These are phyloP conservation scores for Syncephalastrum monosporum DNA, from an alignment of 371 early-diverging fungal genomes.

Conservation along the genomic window DNA sequence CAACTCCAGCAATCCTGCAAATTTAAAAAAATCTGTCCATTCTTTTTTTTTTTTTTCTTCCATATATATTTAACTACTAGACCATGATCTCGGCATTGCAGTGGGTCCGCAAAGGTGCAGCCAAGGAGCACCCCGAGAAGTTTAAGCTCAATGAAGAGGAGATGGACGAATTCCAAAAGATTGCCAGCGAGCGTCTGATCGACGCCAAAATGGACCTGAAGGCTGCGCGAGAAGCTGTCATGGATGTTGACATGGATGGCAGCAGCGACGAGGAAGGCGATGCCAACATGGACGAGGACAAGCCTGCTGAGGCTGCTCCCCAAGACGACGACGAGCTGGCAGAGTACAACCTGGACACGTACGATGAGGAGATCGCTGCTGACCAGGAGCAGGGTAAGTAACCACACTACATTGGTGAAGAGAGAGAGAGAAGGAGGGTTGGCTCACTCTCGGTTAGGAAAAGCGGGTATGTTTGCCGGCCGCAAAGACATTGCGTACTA, in stretches of 20 bases:
- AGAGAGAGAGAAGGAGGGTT: constrained; percentile 36
- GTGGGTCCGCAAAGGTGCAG: constrained; percentile 91
- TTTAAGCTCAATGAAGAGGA: constrained; percentile 86
- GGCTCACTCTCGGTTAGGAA: constrained; percentile 6
- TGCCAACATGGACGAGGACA: too few relatives aligned
- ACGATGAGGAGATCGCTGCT: constrained; percentile 60
- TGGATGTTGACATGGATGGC: constrained; percentile 28
- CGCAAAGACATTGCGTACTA: constrained; percentile 81
- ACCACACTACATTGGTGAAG: not conserved
- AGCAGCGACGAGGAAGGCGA: constrained; percentile 6
- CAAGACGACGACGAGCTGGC: constrained; percentile 62
- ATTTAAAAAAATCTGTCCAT: too few relatives aligned
- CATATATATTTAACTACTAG: not conserved
- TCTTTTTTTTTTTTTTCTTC: constrained; percentile 5
- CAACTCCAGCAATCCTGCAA: not conserved
- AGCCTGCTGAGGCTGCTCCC: not conserved
- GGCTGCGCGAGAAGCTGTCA: constrained; percentile 45
- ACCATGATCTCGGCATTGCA: constrained; percentile 77
- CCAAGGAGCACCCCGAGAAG: constrained; percentile 72
- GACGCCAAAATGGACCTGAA: constrained; percentile 70
- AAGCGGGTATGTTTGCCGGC: constrained; percentile 63
- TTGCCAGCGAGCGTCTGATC: constrained; percentile 71
- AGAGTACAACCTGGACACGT: constrained; percentile 76
- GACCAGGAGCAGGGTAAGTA: constrained; percentile 38
- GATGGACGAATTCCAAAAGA: constrained; percentile 70